phyloP scores from a whole-genome alignment of 805 yeast genomes.

The Suhomyces prunicola region DNA sequence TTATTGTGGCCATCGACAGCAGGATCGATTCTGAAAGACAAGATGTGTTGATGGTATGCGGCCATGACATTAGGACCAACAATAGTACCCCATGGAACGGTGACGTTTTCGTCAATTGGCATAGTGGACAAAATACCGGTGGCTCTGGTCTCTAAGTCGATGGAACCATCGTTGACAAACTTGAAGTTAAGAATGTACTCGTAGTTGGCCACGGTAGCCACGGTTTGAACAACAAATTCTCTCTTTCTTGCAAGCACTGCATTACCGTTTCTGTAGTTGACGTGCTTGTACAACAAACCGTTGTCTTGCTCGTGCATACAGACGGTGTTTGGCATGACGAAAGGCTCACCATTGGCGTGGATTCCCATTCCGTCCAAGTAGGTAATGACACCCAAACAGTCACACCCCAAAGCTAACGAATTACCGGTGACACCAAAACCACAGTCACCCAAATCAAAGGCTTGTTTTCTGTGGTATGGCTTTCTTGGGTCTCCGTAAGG shows the following conservation, averaged over 20 bases:
- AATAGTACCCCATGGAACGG: conserved; percentile 70
- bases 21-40: conserved; percentile 77
- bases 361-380: conserved; percentile 63
- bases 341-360: conserved; percentile 59
- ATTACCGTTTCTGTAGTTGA: conserved; percentile 68
- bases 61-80: conserved; percentile 82
- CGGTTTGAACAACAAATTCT: conserved; percentile 74
- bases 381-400: conserved; percentile 76
- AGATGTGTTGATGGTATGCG: conserved; percentile 78
- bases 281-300: conserved; percentile 75
- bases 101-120: conserved; percentile 69
- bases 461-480: conserved; percentile 83
- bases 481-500: conserved; percentile 85
- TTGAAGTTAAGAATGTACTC: conserved; percentile 72
- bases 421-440: conserved; percentile 78
- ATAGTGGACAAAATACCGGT: conserved; percentile 84
- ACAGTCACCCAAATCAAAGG: conserved; percentile 82
- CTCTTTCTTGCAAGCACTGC: conserved; percentile 77
- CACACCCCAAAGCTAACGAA: conserved; percentile 69
- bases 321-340: conserved; percentile 61
- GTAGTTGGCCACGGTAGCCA: conserved; percentile 82
- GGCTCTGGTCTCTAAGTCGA: conserved; percentile 76
- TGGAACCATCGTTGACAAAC: conserved; percentile 75
- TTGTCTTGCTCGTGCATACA: conserved; percentile 82
- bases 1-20: conserved; percentile 79